Percentiles rank a stretch among this genome's conserved stretches.
These are phyloP conservation scores for Aspergillus brasiliensis DNA, from an alignment of 2,329 filamentous ascomycete genomes.

Conservation along the genomic window DNA sequence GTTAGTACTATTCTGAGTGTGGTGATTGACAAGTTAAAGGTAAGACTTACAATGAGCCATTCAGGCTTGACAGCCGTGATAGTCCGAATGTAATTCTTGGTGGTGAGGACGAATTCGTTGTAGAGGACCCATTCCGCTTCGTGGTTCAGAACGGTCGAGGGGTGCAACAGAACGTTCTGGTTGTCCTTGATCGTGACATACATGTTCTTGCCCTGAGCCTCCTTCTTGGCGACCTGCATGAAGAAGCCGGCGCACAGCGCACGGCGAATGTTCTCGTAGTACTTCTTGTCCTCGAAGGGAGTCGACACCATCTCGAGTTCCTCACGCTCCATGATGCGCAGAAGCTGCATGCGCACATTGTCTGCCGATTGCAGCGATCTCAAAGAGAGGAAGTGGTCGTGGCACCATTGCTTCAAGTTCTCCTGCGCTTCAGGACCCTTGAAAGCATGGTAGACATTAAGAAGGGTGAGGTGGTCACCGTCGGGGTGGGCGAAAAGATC, in stretches of 20 bases:
- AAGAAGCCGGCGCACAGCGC: slow-evolving; percentile 95
- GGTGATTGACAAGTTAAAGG: slow-evolving; percentile 8
- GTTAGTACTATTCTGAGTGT: slow-evolving; percentile 42
- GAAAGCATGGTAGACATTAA: slow-evolving; percentile 98
- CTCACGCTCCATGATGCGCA: slow-evolving; percentile 94
- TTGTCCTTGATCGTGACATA: slow-evolving; percentile 97
- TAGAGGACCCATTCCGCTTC: slow-evolving; percentile 97
- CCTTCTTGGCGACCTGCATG: slow-evolving; percentile 98
- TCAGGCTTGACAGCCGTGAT: slow-evolving; percentile 90
- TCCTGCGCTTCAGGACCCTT: slow-evolving; percentile 71
- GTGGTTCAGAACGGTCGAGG: slow-evolving; percentile 82
- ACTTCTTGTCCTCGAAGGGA: slow-evolving; percentile 90
- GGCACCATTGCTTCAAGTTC: slow-evolving; percentile 88
- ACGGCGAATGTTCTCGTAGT: slow-evolving; percentile 95
- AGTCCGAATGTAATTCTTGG: slow-evolving; percentile 96
- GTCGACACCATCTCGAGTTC: slow-evolving; percentile 85
- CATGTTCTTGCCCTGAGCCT: slow-evolving; percentile 75
- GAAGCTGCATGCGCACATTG: slow-evolving; percentile 87
- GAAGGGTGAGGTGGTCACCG: slow-evolving; percentile 91
- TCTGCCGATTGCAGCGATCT: slow-evolving; percentile 89
- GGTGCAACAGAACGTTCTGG: slow-evolving; percentile 89
- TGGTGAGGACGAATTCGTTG: slow-evolving; percentile 97
- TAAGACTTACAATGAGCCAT: slow-evolving; percentile 77
- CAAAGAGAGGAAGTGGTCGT: slow-evolving; percentile 91
- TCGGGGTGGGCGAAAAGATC: slow-evolving; percentile 87